Percentiles rank a stretch among this genome's conserved stretches.
Conservation (phyloP, 2,329 filamentous ascomycete genomes). For the Aotearoamyces nothofagi region DNA sequence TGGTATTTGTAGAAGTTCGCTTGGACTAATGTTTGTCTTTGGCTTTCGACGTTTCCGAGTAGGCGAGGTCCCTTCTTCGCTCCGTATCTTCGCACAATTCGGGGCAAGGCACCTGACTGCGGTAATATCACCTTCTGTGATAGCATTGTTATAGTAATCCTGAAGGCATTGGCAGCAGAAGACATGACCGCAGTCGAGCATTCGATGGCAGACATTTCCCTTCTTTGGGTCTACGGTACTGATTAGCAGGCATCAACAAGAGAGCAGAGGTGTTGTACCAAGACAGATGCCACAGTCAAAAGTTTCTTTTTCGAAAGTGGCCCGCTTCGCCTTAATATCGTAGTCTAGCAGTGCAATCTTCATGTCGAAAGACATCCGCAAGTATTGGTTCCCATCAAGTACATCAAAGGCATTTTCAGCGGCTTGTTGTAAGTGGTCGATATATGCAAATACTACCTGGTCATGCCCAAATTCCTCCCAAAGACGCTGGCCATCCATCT, state of each 20-base stretch:
- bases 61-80: constrained; percentile 9
- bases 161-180: constrained; percentile 82
- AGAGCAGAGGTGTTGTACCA: constrained; percentile 26
- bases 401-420: constrained; percentile 46
- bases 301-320: constrained; percentile 67
- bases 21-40: constrained; percentile 60
- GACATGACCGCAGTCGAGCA: constrained; percentile 76
- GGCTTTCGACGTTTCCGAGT: constrained; percentile 34
- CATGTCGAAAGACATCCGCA: constrained; percentile 37
- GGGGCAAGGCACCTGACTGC: constrained; percentile 69
- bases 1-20: constrained; percentile 68
- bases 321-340: constrained; percentile 57
- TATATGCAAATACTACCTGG: constrained; percentile 44
- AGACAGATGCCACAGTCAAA: constrained; percentile 83
- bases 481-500: constrained; percentile 32
- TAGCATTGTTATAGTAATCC: constrained; percentile 81
- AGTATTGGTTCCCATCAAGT: constrained; percentile 28
- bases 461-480: constrained; percentile 49
- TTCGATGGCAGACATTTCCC: constrained; percentile 63
- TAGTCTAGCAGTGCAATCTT: constrained; percentile 65
- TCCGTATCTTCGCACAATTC: constrained; percentile 54
- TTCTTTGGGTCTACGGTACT: constrained; percentile 65
- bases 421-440: constrained; percentile 45
- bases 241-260: constrained; percentile 1
- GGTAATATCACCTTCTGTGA: constrained; percentile 68